Conservation (phyloP, 306 rosid genomes). For the Rubus idaeus region DNA sequence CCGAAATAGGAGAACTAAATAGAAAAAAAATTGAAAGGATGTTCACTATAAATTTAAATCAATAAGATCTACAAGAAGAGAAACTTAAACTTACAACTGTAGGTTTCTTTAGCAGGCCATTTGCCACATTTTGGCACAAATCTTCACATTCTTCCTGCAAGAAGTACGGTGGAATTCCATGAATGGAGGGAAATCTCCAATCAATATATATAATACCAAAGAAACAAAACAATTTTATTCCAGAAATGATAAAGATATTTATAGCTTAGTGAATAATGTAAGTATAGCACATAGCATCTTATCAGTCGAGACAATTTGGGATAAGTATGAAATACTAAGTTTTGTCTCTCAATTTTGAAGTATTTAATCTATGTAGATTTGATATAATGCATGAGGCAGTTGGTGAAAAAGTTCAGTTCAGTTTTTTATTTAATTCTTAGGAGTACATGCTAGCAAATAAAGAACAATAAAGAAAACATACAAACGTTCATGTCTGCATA, state of each 20-base stretch:
- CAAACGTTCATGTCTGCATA: not conserved
- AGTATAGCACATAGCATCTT: not conserved
- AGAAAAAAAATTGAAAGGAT: not conserved
- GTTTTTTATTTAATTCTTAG: not conserved
- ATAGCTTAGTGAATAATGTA: not conserved
- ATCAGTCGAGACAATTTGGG: not conserved
- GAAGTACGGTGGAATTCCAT: slow-evolving; percentile 22
- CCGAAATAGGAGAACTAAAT: not conserved
- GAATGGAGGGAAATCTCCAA: not conserved
- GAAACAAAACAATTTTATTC: not conserved
- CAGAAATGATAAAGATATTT: not conserved
- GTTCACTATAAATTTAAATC: not conserved
- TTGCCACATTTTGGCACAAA: slow-evolving; percentile 47
- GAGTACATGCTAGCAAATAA: not conserved
- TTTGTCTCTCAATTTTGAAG: not conserved
- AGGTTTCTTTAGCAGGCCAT: slow-evolving; percentile 40
- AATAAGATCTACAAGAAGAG: not conserved
- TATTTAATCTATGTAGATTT: not conserved
- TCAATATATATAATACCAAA: slow-evolving; percentile 3
- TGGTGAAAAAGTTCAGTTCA: not conserved
- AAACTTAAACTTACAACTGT: slow-evolving; percentile 56
- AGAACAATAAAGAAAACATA: not conserved
- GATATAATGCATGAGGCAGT: not conserved
- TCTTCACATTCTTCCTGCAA: slow-evolving; percentile 70
- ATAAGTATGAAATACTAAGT: not conserved